Evolutionary conservation across 345 rosid genomes (phyloP), one percentile per base, ranked within the genome.

Genomic region (Salix udensis): DNA sequence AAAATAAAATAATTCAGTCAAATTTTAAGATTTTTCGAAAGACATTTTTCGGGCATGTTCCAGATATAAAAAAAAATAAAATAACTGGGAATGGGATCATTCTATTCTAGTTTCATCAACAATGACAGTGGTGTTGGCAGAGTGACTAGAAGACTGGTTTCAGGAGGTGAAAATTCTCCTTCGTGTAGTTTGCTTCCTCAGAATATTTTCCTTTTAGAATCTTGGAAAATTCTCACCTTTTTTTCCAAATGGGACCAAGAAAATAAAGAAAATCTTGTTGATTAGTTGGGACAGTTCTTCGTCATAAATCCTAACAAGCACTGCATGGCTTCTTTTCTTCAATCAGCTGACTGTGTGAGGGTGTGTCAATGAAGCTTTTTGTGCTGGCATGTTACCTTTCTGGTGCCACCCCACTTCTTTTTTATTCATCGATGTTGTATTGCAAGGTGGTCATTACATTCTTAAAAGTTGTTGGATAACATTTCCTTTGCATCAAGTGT

Each of bases 311-410:
- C 23, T 7, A 60, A 15, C 64, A 28, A 68, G 46, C 70, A 70
- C 26, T 67, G 71, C 2, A 14, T 46, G 19, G 13, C 23, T 19
- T 36, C 65, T 58, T 58, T 3, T 11, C 28, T 58, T 58, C 28
- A 3, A 23, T n/a, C 1, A 8, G 13, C 65, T 16, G 74, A 68
- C 18, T 70, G 48, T 26, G 5, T 73, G 75, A 31, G 44, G 71
- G 58, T 24, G 81, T 83, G 88, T 79, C 73, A 58, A 37, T 72
- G 28, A 70, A 70, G 67, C 85, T 83, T 88, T 87, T 72, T 82
- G 84, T 85, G 85, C 68, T 85, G 91, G 86, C 83, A 81, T 71
- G 52, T 65, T 77, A 53, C 67, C 89, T 83, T 88, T 84, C 48
- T 85, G 37, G 85, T 70, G 84, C 73, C 36, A 76, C 74, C 69